A percentile compares a stretch with the other conserved stretches of the same genome.
These are phyloP conservation scores for Diospyros kaki DNA, from an alignment of 148 eudicot species.

Conservation along the genomic window DNA sequence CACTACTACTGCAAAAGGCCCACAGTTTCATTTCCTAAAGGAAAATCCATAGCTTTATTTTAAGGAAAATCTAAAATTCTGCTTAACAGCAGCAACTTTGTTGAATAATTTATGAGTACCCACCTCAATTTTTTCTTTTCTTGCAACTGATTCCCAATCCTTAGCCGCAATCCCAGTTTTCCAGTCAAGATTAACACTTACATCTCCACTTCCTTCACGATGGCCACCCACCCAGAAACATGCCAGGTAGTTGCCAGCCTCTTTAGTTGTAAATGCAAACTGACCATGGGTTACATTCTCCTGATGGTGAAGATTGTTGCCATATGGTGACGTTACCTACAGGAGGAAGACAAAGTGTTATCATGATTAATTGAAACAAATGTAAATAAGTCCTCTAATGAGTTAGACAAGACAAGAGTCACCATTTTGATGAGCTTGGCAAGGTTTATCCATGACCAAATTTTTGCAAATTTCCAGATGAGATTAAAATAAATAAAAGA, in stretches of 20 bases:
- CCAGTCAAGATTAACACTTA: conserved; percentile 68
- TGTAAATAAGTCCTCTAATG: not conserved
- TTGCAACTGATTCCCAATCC: conserved; percentile 85
- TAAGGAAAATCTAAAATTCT: not conserved
- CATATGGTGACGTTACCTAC: conserved; percentile 63
- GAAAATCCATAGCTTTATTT: too few species aligned
- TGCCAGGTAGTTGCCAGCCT: conserved; percentile 59
- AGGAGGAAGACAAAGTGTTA: not conserved
- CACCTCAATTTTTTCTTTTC: conserved; percentile 67
- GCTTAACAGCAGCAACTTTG: not conserved
- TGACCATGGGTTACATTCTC: conserved; percentile 66
- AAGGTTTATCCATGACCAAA: not conserved
- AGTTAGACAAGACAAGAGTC: not conserved
- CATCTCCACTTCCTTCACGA: conserved; percentile 24
- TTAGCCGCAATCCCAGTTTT: conserved; percentile 65
- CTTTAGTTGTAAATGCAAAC: conserved; percentile 64
- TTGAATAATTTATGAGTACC: not conserved
- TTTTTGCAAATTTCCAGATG: not conserved
- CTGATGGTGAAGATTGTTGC: conserved; percentile 47
- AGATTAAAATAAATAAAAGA: not conserved
- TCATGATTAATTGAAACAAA: not conserved
- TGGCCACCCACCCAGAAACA: conserved; percentile 57
- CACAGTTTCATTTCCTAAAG: too few species aligned
- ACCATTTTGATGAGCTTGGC: not conserved
- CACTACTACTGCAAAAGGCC: not conserved